Percentiles rank a stretch among this genome's conserved stretches.
These are phyloP conservation scores for Phytophthora parvispora DNA, from an alignment of 352 stramenopile species.

Conservation along the genomic window DNA sequence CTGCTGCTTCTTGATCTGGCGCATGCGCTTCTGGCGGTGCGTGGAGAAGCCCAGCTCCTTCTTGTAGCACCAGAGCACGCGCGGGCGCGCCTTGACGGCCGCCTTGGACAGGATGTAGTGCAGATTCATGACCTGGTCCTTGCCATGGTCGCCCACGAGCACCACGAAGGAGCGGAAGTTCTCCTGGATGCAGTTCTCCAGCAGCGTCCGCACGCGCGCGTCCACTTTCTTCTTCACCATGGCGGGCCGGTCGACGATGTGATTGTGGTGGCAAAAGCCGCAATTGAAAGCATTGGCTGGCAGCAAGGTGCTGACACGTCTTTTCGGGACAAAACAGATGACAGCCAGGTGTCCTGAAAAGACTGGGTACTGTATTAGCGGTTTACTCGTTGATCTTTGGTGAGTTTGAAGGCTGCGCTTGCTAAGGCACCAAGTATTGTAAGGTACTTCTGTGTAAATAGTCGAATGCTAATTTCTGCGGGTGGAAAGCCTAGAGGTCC, in stretches of 20 bases:
- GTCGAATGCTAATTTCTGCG: neutral
- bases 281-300: constrained; percentile 30
- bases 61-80: constrained; percentile 99
- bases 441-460: neutral
- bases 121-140: constrained; percentile 99
- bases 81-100: constrained; percentile 95
- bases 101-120: constrained; percentile 99
- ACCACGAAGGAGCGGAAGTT: constrained; percentile 98
- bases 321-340: neutral
- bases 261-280: constrained; percentile 6
- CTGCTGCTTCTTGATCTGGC: constrained; percentile 97
- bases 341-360: neutral
- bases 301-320: neutral
- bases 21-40: constrained; percentile 96
- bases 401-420: no score
- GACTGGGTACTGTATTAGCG: neutral
- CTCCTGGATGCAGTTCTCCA: constrained; percentile 98
- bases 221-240: constrained; percentile 99
- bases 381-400: no score
- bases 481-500: neutral
- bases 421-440: no score
- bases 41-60: constrained; percentile 99
- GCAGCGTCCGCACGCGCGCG: constrained; percentile 97
- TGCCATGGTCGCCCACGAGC: constrained; percentile 99
- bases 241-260: constrained; percentile 7